Conservation (phyloP, 148 eudicot species). For the Heliosperma pusillum region DNA sequence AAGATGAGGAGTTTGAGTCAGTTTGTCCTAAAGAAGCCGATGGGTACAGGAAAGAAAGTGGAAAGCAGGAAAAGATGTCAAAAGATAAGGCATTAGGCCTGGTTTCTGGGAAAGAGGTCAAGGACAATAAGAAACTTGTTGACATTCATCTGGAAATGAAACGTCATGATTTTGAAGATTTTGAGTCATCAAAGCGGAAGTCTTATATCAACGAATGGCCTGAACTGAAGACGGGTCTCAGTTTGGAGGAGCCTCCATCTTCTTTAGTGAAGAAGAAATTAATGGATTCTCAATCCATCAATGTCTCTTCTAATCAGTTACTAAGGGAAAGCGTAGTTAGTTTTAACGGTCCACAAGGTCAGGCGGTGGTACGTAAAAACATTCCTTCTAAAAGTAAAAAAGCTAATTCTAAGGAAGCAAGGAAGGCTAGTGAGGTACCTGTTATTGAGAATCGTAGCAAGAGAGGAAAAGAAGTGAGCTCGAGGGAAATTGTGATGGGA, state of each 20-base stretch:
- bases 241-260: conserved; percentile 22
- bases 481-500: conserved; percentile 21
- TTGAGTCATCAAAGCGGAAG: conserved; percentile 21
- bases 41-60: conserved; percentile 21
- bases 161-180: conserved; percentile 10
- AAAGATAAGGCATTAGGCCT: conserved; percentile 20
- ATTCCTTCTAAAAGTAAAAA: conserved; percentile 22
- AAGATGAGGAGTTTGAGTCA: conserved; percentile 12
- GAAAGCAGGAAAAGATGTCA: conserved; percentile 14
- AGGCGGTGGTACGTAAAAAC: conserved; percentile 7
- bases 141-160: conserved; percentile 17
- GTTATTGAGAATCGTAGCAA: conserved; percentile 17
- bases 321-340: conserved; percentile 23
- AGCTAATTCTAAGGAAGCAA: conserved; percentile 22
- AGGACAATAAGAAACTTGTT: conserved; percentile 13
- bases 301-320: conserved; percentile 13
- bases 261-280: conserved; percentile 31
- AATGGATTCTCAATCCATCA: conserved; percentile 22
- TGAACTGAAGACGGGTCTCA: conserved; percentile 8
- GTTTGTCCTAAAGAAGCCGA: not conserved
- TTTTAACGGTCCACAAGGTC: conserved; percentile 16
- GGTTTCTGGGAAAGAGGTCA: conserved; percentile 11
- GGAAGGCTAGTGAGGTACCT: conserved; percentile 13
- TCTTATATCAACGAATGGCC: conserved; percentile 15
- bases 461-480: conserved; percentile 23